These are phyloP conservation scores for Pelargonium citronellum DNA, from an alignment of 441 rosid genomes.

Conservation along the genomic window DNA sequence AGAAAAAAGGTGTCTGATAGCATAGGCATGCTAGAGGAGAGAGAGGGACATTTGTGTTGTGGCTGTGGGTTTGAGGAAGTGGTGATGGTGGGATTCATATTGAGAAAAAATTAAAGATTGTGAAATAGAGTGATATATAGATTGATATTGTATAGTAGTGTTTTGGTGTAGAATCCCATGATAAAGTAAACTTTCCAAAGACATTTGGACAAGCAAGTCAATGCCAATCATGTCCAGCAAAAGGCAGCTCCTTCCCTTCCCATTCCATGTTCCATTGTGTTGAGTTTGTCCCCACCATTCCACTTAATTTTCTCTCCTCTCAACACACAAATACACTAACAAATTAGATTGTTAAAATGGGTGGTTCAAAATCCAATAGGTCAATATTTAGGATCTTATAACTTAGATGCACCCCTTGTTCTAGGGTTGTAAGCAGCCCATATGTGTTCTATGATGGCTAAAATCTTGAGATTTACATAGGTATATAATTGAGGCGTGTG, in stretches of 20 bases:
- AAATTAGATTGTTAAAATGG: too few species aligned
- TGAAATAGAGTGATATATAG: neutral
- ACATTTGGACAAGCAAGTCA: conserved; percentile 72
- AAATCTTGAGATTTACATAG: too few species aligned
- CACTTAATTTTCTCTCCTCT: neutral
- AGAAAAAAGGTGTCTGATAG: neutral
- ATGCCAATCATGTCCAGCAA: conserved; percentile 77
- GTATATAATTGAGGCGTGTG: too few species aligned
- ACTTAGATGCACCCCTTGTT: too few species aligned
- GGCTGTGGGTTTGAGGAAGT: neutral
- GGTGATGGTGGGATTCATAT: neutral
- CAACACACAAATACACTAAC: neutral
- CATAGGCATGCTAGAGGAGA: neutral
- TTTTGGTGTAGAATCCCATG: conserved; percentile 33
- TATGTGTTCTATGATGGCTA: too few species aligned
- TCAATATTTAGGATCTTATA: too few species aligned
- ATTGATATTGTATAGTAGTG: neutral
- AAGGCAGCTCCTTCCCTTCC: conserved; percentile 32
- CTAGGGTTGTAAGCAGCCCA: too few species aligned
- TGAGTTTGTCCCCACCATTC: conserved; percentile 27
- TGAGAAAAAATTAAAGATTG: neutral
- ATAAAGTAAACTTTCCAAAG: conserved; percentile 59
- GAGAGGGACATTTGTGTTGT: neutral
- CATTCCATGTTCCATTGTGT: neutral
- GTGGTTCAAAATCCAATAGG: too few species aligned